A percentile compares a stretch with the other conserved stretches of the same genome.
Conservation (phyloP, 202 grass and related monocot genomes). For the Bolboschoenoplectus hybrid region DNA sequence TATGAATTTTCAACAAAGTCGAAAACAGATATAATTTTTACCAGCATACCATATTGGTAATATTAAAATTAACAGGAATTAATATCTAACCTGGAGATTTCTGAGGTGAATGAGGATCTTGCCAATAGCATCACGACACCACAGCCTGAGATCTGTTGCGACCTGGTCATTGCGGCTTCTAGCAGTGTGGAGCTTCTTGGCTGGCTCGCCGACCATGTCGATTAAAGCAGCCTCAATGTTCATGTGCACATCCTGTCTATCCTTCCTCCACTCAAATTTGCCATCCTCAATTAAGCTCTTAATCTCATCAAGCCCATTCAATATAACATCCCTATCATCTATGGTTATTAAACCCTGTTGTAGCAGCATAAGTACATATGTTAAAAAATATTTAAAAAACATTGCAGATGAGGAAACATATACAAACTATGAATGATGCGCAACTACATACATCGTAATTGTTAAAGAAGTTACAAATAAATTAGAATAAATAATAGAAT, state of each 20-base stretch:
- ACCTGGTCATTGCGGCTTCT: constrained; percentile 97
- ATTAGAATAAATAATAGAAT: background rate
- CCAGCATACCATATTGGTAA: background rate
- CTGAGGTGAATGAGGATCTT: constrained; percentile 84
- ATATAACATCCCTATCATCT: constrained; percentile 70
- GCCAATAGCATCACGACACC: constrained; percentile 89
- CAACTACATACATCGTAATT: background rate
- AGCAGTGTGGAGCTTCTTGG: constrained; percentile 94
- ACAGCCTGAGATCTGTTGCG: constrained; percentile 83
- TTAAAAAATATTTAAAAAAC: background rate
- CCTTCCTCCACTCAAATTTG: constrained; percentile 86
- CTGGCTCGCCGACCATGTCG: constrained; percentile 85
- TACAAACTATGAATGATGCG: background rate
- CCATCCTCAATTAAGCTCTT: constrained; percentile 77
- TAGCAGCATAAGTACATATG: background rate
- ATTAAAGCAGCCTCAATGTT: constrained; percentile 96
- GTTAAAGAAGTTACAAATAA: background rate
- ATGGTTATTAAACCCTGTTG: constrained; percentile 83
- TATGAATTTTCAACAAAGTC: background rate
- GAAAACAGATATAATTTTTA: background rate
- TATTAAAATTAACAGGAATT: constrained; percentile 28
- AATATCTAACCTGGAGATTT: constrained; percentile 74
- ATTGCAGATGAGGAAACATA: background rate
- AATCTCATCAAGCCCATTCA: constrained; percentile 85
- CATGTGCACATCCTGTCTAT: constrained; percentile 93